Conservation (phyloP, 2,329 filamentous ascomycete genomes). For the Aureobasidium sp. region DNA sequence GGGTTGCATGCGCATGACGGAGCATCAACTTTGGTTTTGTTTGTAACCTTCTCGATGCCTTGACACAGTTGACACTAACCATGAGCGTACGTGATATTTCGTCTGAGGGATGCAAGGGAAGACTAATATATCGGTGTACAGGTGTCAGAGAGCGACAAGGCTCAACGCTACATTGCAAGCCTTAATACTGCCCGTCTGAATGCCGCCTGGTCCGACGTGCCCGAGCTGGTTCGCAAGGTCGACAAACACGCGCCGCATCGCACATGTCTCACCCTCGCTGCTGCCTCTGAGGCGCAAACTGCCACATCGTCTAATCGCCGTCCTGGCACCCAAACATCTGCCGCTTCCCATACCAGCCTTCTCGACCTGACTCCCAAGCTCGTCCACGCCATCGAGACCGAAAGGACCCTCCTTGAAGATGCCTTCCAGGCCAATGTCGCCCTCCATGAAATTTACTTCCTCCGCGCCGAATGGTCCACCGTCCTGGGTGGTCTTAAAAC, state of each 20-base stretch:
- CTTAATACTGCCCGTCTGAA: constrained; percentile 91
- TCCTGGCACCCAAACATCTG: constrained; percentile 46
- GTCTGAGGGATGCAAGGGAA: no score
- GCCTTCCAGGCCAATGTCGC: constrained; percentile 83
- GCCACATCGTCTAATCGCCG: constrained; percentile 46
- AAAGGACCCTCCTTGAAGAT: constrained; percentile 56
- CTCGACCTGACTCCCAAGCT: constrained; percentile 23
- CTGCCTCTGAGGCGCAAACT: constrained; percentile 52
- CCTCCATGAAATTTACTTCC: constrained; percentile 85
- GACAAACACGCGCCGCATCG: constrained; percentile 92
- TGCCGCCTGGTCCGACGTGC: constrained; percentile 86
- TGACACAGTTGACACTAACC: neutral
- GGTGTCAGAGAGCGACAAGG: constrained; percentile 73
- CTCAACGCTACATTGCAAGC: constrained; percentile 80
- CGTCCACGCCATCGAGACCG: constrained; percentile 37
- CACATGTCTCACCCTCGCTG: constrained; percentile 66
- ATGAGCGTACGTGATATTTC: constrained; percentile 3
- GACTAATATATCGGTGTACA: constrained; percentile 29
- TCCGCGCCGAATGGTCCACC: constrained; percentile 62
- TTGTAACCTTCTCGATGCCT: neutral
- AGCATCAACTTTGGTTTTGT: constrained; percentile 6
- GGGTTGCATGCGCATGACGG: constrained; percentile 7
- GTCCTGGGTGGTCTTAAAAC: constrained; percentile 13
- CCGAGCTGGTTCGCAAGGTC: constrained; percentile 92
- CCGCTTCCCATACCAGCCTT: constrained; percentile 29